Evolutionary conservation across 1,284 basidiomycete species (phyloP).

Genomic region (Ganoderma sinense): DNA sequence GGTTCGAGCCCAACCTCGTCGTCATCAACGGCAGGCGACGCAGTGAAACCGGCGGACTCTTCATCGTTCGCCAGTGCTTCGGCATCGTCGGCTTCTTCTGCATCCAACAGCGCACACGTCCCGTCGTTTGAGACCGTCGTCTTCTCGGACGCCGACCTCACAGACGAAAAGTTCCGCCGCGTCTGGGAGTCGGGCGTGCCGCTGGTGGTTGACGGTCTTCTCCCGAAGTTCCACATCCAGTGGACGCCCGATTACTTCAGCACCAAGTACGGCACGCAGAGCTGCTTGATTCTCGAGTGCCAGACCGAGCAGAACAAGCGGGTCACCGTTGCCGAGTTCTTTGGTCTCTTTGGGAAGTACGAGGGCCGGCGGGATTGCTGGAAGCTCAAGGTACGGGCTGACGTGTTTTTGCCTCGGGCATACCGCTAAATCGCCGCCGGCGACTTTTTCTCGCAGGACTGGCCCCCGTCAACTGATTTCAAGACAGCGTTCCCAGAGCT

Average conservation of each 20-base stretch:
- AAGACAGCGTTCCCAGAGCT: slow-evolving; percentile 84
- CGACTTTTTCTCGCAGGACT: slow-evolving; percentile 65
- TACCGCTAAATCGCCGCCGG: slow-evolving; percentile 18
- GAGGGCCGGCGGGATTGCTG: slow-evolving; percentile 62
- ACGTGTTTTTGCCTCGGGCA: neutral
- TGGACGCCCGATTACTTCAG: slow-evolving; percentile 90
- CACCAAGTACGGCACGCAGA: slow-evolving; percentile 69
- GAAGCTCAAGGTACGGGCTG: slow-evolving; percentile 80
- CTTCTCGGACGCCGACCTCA: slow-evolving; percentile 60
- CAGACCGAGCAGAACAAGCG: slow-evolving; percentile 71
- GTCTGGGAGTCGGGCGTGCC: slow-evolving; percentile 82
- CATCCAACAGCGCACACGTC: slow-evolving; percentile 33
- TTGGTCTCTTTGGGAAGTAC: slow-evolving; percentile 79
- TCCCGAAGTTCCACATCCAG: slow-evolving; percentile 64
- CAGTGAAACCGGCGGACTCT: neutral
- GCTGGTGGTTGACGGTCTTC: slow-evolving; percentile 75
- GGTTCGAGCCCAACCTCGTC: slow-evolving; percentile 17
- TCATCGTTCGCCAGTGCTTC: slow-evolving; percentile 32
- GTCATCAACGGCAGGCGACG: slow-evolving; percentile 8
- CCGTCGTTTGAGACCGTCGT: slow-evolving; percentile 53
- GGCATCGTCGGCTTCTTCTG: slow-evolving; percentile 26
- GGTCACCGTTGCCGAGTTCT: slow-evolving; percentile 82
- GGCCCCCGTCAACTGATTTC: slow-evolving; percentile 91
- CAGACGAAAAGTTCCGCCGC: slow-evolving; percentile 66
- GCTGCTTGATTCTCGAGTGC: slow-evolving; percentile 83